These are phyloP conservation scores for Aegle marmelos DNA, from an alignment of 345 rosid genomes.

Conservation along the genomic window DNA sequence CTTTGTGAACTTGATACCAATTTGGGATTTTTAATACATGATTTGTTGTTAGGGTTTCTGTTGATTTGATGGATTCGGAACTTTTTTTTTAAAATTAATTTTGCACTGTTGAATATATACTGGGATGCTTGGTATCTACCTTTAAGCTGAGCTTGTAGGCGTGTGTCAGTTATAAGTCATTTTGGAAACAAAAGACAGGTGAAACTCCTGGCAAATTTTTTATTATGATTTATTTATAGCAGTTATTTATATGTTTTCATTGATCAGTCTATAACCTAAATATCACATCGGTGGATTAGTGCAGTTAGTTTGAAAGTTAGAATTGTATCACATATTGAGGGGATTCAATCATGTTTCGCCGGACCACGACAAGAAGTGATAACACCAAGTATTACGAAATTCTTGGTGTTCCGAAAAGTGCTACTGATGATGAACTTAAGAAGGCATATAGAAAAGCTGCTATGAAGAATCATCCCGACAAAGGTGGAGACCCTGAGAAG, in stretches of 20 bases:
- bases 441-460: slow-evolving; percentile 62
- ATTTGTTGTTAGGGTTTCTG: neutral
- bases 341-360: slow-evolving; percentile 49
- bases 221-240: too few species aligned
- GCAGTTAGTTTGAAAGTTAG: neutral
- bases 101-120: neutral
- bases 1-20: too few species aligned
- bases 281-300: neutral
- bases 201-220: too few species aligned
- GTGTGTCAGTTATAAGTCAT: neutral
- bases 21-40: neutral
- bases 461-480: slow-evolving; percentile 65
- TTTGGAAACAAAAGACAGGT: too few species aligned
- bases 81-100: neutral
- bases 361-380: slow-evolving; percentile 32
- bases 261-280: neutral
- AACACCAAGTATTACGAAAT: slow-evolving; percentile 38
- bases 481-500: slow-evolving; percentile 69
- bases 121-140: neutral
- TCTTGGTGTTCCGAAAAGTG: slow-evolving; percentile 48
- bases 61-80: neutral
- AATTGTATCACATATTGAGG: slow-evolving; percentile 11
- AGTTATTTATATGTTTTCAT: neutral
- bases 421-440: slow-evolving; percentile 53
- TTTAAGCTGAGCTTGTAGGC: neutral